These are phyloP conservation scores for Cercophora sp. DNA, from an alignment of 495 filamentous ascomycete genomes.

Conservation along the genomic window DNA sequence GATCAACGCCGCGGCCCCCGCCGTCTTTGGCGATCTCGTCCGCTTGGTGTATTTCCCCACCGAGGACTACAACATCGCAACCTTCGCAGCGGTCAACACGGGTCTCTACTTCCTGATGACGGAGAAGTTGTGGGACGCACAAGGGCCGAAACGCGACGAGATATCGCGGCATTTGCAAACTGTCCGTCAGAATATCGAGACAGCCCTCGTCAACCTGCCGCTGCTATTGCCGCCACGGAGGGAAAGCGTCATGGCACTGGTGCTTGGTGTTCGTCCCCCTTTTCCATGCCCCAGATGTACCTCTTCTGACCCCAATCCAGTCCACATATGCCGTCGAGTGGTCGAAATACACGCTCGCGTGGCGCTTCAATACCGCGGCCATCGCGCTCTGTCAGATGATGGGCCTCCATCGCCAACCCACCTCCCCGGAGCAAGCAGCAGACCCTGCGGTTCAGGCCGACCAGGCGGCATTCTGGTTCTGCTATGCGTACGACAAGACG, in stretches of 20 bases:
- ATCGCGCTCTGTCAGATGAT: slow-evolving; percentile 58
- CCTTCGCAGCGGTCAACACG: slow-evolving; percentile 54
- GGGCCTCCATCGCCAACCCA: slow-evolving; percentile 57
- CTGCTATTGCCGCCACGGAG: slow-evolving; percentile 54
- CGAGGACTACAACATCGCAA: slow-evolving; percentile 52
- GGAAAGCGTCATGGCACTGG: slow-evolving; percentile 57
- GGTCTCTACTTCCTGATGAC: slow-evolving; percentile 55
- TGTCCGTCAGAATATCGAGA: slow-evolving; percentile 57
- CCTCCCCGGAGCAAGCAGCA: slow-evolving; percentile 18
- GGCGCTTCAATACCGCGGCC: slow-evolving; percentile 56
- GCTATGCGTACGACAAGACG: slow-evolving; percentile 57
- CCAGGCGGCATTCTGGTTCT: slow-evolving; percentile 61
- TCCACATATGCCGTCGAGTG: slow-evolving; percentile 56
- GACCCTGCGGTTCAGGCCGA: slow-evolving; percentile 34
- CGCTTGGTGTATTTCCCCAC: slow-evolving; percentile 57
- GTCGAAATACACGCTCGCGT: slow-evolving; percentile 60
- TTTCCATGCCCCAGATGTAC: background rate
- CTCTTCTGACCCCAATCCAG: slow-evolving; percentile 2
- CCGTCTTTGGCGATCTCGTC: slow-evolving; percentile 56
- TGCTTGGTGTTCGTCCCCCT: slow-evolving; percentile 45
- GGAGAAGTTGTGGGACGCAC: slow-evolving; percentile 39
- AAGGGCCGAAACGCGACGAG: slow-evolving; percentile 26
- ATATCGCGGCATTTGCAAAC: slow-evolving; percentile 37
- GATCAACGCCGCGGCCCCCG: slow-evolving; percentile 39
- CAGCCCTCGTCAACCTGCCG: slow-evolving; percentile 52